These are phyloP conservation scores for Lophium mytilinum DNA, from an alignment of 495 filamentous ascomycete genomes.

Conservation along the genomic window DNA sequence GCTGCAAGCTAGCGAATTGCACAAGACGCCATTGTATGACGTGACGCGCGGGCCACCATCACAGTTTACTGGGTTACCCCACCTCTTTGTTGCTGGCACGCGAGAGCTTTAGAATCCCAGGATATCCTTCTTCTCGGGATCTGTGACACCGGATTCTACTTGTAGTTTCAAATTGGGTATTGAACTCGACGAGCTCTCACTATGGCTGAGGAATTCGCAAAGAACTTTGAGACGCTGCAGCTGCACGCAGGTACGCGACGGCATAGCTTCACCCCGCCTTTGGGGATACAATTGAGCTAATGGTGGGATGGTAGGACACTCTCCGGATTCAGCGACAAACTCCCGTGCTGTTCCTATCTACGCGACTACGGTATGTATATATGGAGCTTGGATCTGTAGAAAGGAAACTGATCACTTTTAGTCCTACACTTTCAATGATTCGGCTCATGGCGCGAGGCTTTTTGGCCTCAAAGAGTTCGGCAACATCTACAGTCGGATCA, in stretches of 20 bases:
- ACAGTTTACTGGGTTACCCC: not conserved
- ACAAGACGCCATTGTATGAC: conserved; percentile 12
- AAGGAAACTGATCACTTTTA: conserved; percentile 27
- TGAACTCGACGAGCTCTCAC: not conserved
- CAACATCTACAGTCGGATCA: conserved; percentile 97
- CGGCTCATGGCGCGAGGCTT: conserved; percentile 88
- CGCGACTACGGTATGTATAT: conserved; percentile 64
- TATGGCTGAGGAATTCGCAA: conserved; percentile 26
- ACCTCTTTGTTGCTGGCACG: not conserved
- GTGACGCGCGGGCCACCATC: conserved; percentile 9
- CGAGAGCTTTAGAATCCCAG: not conserved
- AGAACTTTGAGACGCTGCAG: conserved; percentile 85
- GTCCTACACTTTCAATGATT: conserved; percentile 95
- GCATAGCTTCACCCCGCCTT: conserved; percentile 40
- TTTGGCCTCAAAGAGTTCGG: conserved; percentile 98
- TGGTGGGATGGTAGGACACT: conserved; percentile 50
- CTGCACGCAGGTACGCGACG: conserved; percentile 65
- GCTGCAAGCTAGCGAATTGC: too few relatives aligned
- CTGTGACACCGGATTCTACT: not conserved
- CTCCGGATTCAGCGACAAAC: conserved; percentile 78
- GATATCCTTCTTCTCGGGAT: not conserved
- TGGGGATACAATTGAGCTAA: conserved; percentile 5
- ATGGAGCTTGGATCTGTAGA: not conserved
- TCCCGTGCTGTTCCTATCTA: conserved; percentile 94
- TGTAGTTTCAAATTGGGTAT: not conserved